These are phyloP conservation scores for Russula sp. DNA, from an alignment of 768 basidiomycete genomes.

Conservation along the genomic window DNA sequence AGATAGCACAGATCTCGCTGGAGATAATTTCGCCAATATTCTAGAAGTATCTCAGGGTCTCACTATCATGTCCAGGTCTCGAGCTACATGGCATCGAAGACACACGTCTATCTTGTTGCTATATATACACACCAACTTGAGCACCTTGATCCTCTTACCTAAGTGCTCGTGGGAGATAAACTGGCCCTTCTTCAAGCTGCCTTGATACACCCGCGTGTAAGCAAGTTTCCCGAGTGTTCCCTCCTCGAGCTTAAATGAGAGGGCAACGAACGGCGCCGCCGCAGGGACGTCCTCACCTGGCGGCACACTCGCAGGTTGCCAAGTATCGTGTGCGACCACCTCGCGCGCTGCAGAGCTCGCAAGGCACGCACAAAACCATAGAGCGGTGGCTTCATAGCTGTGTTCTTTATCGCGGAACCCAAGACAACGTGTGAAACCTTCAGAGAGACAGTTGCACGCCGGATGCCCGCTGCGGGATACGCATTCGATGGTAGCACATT, in stretches of 20 bases:
- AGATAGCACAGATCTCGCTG: constrained; percentile 99
- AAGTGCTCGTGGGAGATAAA: constrained; percentile 80
- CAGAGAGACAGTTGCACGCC: no score
- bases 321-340: constrained; percentile 36
- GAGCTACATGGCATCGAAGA: not conserved
- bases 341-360: constrained; percentile 82
- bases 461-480: constrained; percentile 77
- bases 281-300: constrained; percentile 79
- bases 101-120: constrained; percentile 97
- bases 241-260: constrained; percentile 99
- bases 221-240: constrained; percentile 95
- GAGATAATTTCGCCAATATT: constrained; percentile 91
- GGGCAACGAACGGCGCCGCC: constrained; percentile 79
- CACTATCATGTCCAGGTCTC: not conserved
- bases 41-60: constrained; percentile 33
- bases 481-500: constrained; percentile 71
- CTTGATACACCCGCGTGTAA: constrained; percentile 73
- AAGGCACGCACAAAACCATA: constrained; percentile 92
- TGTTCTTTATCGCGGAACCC: constrained; percentile 81
- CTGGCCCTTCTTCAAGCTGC: no score
- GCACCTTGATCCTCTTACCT: constrained; percentile 96
- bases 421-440: no score
- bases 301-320: constrained; percentile 50
- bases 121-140: constrained; percentile 94
- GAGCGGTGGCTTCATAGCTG: constrained; percentile 86